Percentiles rank a stretch among this genome's conserved stretches.
These are phyloP conservation scores for Gossypium laxum DNA, from an alignment of 441 rosid genomes.

Conservation along the genomic window DNA sequence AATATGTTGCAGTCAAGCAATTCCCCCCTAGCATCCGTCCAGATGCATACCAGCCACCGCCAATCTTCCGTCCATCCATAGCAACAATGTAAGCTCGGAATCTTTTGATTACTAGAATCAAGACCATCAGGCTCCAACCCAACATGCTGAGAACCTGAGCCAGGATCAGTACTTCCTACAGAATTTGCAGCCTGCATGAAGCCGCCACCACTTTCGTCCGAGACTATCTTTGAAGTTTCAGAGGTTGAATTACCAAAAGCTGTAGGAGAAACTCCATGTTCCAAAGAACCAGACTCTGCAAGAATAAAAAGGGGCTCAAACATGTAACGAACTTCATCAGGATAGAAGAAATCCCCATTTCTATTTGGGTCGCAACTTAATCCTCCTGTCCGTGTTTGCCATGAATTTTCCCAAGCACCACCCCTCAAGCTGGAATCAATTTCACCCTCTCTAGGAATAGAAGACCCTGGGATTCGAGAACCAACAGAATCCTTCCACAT, in stretches of 20 bases:
- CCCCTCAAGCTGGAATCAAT: slow-evolving; percentile 74
- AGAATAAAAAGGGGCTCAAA: slow-evolving; percentile 97
- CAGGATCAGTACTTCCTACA: slow-evolving; percentile 47
- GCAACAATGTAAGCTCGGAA: slow-evolving; percentile 92
- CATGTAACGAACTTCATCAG: slow-evolving; percentile 66
- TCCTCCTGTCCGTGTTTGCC: slow-evolving; percentile 82
- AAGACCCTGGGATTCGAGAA: slow-evolving; percentile 71
- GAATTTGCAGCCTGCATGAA: slow-evolving; percentile 49
- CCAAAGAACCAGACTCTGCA: slow-evolving; percentile 91
- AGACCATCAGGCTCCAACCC: slow-evolving; percentile 56
- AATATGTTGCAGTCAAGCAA: slow-evolving; percentile 90
- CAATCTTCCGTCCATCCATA: slow-evolving; percentile 99
- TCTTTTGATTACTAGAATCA: slow-evolving; percentile 46
- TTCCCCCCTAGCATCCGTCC: slow-evolving; percentile 99
- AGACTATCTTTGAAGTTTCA: slow-evolving; percentile 49
- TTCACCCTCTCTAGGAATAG: slow-evolving; percentile 84
- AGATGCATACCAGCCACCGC: slow-evolving; percentile 98
- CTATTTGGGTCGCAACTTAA: slow-evolving; percentile 69
- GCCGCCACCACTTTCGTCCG: slow-evolving; percentile 64
- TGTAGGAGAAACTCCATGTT: slow-evolving; percentile 64
- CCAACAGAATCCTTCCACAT: slow-evolving; percentile 90
- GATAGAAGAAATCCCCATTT: slow-evolving; percentile 60
- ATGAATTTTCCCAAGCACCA: slow-evolving; percentile 80
- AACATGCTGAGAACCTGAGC: slow-evolving; percentile 63
- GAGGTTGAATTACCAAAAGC: slow-evolving; percentile 39